Conservation (phyloP, 1,284 basidiomycete species). For the Fomitopsis palustris region DNA sequence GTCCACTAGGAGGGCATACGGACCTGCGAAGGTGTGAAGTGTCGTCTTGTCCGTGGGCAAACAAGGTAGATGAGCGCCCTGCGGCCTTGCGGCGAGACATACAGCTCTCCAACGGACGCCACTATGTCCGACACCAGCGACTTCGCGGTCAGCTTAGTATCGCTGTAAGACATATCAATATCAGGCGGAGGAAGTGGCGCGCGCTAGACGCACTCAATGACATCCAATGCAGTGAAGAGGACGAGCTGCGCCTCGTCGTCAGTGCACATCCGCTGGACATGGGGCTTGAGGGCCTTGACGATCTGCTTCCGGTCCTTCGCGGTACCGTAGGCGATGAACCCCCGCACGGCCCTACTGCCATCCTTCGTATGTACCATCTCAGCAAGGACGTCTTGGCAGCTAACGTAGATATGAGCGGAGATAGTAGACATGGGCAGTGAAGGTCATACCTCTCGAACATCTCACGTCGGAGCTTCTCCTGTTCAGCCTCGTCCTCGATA, state of each 20-base stretch:
- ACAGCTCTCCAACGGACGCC: constrained; percentile 50
- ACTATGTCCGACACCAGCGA: constrained; percentile 67
- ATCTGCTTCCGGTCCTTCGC: constrained; percentile 93
- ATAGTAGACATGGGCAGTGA: not conserved
- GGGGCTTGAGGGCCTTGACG: constrained; percentile 81
- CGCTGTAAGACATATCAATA: constrained; percentile 43
- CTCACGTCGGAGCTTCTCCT: constrained; percentile 59
- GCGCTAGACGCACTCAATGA: constrained; percentile 65
- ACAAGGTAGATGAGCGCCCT: constrained; percentile 80
- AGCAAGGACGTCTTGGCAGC: constrained; percentile 78
- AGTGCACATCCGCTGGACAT: constrained; percentile 79
- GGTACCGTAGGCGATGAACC: constrained; percentile 75
- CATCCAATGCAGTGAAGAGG: constrained; percentile 83
- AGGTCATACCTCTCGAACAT: constrained; percentile 56
- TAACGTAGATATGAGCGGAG: constrained; percentile 24
- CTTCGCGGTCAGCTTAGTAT: constrained; percentile 84
- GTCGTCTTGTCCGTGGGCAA: constrained; percentile 70
- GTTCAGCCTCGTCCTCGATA: constrained; percentile 53
- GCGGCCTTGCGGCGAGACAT: constrained; percentile 61
- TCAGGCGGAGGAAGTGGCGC: not conserved
- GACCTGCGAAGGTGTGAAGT: constrained; percentile 71
- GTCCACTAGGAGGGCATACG: not conserved
- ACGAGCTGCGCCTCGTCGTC: constrained; percentile 88
- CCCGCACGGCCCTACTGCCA: constrained; percentile 80
- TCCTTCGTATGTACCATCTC: constrained; percentile 93